Base-by-base conservation (phyloP, 306 rosid species). In the Acacia melanoxylon region DNA sequence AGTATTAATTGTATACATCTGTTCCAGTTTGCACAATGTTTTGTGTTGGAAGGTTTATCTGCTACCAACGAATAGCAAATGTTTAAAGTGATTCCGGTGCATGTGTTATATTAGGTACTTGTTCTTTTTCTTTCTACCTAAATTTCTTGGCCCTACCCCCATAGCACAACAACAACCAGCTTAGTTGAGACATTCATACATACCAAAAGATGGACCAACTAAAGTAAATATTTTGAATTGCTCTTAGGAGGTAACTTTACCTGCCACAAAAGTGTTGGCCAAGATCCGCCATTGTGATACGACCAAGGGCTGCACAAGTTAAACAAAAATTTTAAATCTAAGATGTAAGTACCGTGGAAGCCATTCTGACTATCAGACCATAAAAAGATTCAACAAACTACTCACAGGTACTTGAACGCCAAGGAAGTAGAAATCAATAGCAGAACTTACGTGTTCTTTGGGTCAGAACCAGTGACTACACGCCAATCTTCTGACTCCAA, bases 191-290 rank as follows among this genome's bases (percentile, higher is more conserved):
- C 14, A 58, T n/a, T 22, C 10, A 8, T 27, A 2, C 63, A 58
- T 14, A 8, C 29, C 63, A 58, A 22, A 10, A 58, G 63, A 58
- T 58, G 63, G 63, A 58, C 66, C 33, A 11, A 59, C 66, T 59
- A 22, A 24, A 59, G 15, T 59, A 22, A 3, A 24, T 59, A 11
- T 25, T 11, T 12, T 61, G 35, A 61, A 61, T 61, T 25, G 37
- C 3, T 16, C 3, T 40, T 59, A 52, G 44, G 67, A 70, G 76
- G 70, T 27, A 65, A 25, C 11, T 54, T 86, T 77, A 94, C 98
- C 97, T 92, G 98, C 98, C 98, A 94, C 33, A 94, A 68, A 56
- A 94, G 96, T 37, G 94, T 89, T 70, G 98, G 98, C 97, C 98
- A 94, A 49, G 97, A 92, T 74, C 98, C 97, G 7, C 95, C 94